Evolutionary conservation across 2,329 filamentous ascomycete species (phyloP).

Genomic region (Allantophomopsis lycopodina): DNA sequence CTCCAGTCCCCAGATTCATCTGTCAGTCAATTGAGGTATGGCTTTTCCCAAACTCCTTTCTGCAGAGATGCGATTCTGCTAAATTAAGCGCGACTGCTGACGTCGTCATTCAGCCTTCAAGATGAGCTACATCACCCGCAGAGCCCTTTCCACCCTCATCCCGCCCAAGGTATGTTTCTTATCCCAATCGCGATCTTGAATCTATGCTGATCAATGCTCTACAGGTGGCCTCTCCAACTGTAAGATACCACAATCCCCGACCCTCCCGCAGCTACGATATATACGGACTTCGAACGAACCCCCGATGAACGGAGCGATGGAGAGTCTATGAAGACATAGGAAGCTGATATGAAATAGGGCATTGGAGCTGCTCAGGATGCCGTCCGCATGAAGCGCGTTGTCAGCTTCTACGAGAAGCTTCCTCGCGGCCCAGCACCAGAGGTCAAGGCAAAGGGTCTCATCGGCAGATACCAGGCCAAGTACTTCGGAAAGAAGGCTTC

Average conservation of each 20-base stretch:
- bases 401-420: conserved; percentile 97
- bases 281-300: no score
- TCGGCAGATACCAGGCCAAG: conserved; percentile 77
- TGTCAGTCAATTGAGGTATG: conserved; percentile 17
- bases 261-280: neutral
- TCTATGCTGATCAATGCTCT: conserved; percentile 5
- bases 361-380: conserved; percentile 93
- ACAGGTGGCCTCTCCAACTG: conserved; percentile 21
- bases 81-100: conserved; percentile 18
- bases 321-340: neutral
- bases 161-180: conserved; percentile 74
- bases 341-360: conserved; percentile 45
- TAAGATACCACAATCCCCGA: conserved; percentile 9
- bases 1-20: conserved; percentile 10
- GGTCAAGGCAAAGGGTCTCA: conserved; percentile 65
- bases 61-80: neutral
- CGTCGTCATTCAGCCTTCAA: conserved; percentile 28
- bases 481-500: conserved; percentile 95
- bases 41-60: neutral
- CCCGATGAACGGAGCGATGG: neutral
- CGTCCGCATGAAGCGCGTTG: conserved; percentile 92
- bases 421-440: conserved; percentile 84
- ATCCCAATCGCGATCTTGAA: neutral
- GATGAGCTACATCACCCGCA: conserved; percentile 88
- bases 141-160: conserved; percentile 94